These are phyloP conservation scores for Cadophora sp. DNA, from an alignment of 2,329 filamentous ascomycete species.

Conservation along the genomic window DNA sequence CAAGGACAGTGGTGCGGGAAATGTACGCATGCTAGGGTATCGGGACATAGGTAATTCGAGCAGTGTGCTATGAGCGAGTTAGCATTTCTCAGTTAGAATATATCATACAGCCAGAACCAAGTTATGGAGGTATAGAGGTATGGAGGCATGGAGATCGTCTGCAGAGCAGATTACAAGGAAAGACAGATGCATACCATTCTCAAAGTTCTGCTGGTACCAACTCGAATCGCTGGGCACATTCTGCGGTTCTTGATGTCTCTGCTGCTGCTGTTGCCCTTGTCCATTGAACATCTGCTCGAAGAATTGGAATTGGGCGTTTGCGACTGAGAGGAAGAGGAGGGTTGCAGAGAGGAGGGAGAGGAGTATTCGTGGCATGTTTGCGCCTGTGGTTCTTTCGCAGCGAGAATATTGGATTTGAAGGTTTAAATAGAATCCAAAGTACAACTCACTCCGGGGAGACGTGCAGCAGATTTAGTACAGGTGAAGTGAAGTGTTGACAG, in stretches of 20 bases:
- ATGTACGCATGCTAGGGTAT: slow-evolving; percentile 92
- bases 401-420: not conserved
- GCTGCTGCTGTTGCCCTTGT: slow-evolving; percentile 51
- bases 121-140: no score
- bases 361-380: slow-evolving; percentile 40
- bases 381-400: slow-evolving; percentile 1
- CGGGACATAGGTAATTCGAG: slow-evolving; percentile 92
- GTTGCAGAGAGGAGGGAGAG: slow-evolving; percentile 51
- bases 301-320: slow-evolving; percentile 88
- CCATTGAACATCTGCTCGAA: slow-evolving; percentile 96
- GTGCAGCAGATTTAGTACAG: not conserved
- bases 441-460: not conserved
- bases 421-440: not conserved
- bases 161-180: no score
- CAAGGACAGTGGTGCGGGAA: slow-evolving; percentile 98
- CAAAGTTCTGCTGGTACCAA: slow-evolving; percentile 78
- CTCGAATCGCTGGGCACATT: slow-evolving; percentile 85
- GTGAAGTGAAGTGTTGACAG: not conserved
- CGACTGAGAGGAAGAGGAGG: slow-evolving; percentile 63
- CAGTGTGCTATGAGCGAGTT: slow-evolving; percentile 68
- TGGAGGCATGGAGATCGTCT: no score
- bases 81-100: not conserved
- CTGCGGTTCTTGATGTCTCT: slow-evolving; percentile 65
- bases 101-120: no score
- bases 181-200: slow-evolving; percentile 59